These are phyloP conservation scores for Chalciporus sp. DNA, from an alignment of 1,284 basidiomycete species.

Conservation along the genomic window DNA sequence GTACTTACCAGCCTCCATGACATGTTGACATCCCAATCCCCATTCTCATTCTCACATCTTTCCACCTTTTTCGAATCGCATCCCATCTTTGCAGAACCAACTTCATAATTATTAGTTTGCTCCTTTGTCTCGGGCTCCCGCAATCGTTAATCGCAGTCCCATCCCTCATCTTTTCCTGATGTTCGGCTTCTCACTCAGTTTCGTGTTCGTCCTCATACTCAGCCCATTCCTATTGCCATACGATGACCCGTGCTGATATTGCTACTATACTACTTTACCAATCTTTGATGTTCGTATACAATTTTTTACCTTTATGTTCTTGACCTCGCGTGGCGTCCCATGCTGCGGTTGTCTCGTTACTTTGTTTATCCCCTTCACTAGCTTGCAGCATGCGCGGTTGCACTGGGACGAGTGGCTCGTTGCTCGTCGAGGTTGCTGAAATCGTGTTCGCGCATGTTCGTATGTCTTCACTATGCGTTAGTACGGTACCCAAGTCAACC, in stretches of 20 bases:
- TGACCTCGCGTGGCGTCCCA: conserved; percentile 13
- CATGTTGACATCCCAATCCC: conserved; percentile 35
- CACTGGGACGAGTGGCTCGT: background rate
- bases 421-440: conserved; percentile 1
- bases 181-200: conserved; percentile 14
- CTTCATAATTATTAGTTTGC: conserved; percentile 34
- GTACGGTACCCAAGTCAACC: conserved; percentile 17
- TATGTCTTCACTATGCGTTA: conserved; percentile 23
- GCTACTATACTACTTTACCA: conserved; percentile 37
- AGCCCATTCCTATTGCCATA: conserved; percentile 31
- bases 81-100: conserved; percentile 28
- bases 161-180: conserved; percentile 16
- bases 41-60: conserved; percentile 30
- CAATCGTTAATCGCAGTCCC: conserved; percentile 35
- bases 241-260: conserved; percentile 34
- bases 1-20: conserved; percentile 39
- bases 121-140: conserved; percentile 17
- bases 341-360: conserved; percentile 1
- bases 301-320: conserved; percentile 11
- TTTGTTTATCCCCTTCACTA: background rate
- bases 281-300: conserved; percentile 7
- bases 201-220: conserved; percentile 22
- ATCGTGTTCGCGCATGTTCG: conserved; percentile 5
- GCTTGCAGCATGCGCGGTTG: background rate
- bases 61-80: conserved; percentile 28